Conservation (phyloP, 2,329 filamentous ascomycete species). For the Nigrospora sphaerica region DNA sequence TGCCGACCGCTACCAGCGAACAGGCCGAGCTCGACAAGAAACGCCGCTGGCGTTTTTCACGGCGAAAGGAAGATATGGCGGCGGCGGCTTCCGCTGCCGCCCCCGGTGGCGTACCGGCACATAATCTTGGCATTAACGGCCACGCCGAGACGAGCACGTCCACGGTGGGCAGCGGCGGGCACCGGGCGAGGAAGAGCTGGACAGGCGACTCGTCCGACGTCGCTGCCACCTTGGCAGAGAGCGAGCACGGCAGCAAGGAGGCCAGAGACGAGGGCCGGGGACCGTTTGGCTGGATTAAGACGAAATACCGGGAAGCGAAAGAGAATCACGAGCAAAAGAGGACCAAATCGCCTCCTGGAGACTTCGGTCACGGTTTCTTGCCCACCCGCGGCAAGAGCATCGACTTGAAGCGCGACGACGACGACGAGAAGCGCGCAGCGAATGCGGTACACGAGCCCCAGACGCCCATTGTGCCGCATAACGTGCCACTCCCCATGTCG, state of each 20-base stretch:
- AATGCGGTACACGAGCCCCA: constrained; percentile 1
- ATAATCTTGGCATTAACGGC: constrained; percentile 51
- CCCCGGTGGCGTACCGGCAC: constrained; percentile 19
- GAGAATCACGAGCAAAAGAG: constrained; percentile 48
- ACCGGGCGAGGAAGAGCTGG: constrained; percentile 40
- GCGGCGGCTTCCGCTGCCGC: constrained; percentile 26
- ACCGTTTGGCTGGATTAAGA: constrained; percentile 51
- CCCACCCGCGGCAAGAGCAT: constrained; percentile 38
- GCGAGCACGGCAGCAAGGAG: constrained; percentile 29
- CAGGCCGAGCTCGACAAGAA: constrained; percentile 61
- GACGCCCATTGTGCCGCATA: constrained; percentile 12
- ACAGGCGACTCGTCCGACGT: constrained; percentile 45
- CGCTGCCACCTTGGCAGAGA: constrained; percentile 29
- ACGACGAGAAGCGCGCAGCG: constrained; percentile 25
- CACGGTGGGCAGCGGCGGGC: constrained; percentile 55
- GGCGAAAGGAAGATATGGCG: constrained; percentile 51
- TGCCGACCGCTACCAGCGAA: constrained; percentile 20
- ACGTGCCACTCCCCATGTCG: constrained; percentile 18
- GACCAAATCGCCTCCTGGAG: constrained; percentile 47
- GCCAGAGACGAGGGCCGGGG: constrained; percentile 41
- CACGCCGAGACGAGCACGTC: constrained; percentile 60
- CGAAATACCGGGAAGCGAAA: constrained; percentile 53
- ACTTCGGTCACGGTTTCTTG: constrained; percentile 24
- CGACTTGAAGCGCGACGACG: constrained; percentile 36
- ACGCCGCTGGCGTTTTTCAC: constrained; percentile 66